Evolutionary conservation across 2,329 filamentous ascomycete genomes (phyloP).

Genomic region (Sordariomycetes sp.): DNA sequence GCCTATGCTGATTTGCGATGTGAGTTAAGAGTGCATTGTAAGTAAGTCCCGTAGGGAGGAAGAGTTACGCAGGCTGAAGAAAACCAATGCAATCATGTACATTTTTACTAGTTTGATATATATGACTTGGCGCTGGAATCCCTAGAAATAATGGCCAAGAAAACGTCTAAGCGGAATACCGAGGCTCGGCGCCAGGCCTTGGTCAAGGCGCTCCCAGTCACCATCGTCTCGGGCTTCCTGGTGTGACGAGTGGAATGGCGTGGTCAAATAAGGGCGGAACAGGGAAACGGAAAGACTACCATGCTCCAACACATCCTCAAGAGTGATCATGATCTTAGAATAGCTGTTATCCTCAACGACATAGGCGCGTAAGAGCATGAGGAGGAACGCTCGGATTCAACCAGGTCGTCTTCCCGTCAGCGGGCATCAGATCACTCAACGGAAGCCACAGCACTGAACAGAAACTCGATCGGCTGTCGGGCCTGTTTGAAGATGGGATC

Average conservation of each 20-base stretch:
- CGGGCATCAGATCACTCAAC: too few species aligned
- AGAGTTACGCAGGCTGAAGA: too few species aligned
- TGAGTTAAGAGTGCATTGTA: too few species aligned
- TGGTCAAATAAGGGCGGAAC: neutral
- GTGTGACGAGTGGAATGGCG: constrained; percentile 17
- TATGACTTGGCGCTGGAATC: neutral
- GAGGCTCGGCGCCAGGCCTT: neutral
- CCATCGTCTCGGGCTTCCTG: constrained; percentile 49
- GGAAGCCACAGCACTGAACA: too few species aligned
- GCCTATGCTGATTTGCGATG: too few species aligned
- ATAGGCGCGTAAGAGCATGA: constrained; percentile 41
- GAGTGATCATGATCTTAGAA: constrained; percentile 54
- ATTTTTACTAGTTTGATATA: neutral
- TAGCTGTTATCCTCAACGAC: constrained; percentile 66
- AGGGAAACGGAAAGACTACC: constrained; percentile 64
- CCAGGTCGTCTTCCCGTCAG: too few species aligned
- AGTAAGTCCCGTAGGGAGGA: too few species aligned
- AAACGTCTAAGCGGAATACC: neutral
- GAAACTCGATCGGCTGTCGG: too few species aligned
- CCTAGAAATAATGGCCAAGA: neutral
- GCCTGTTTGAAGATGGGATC: too few species aligned
- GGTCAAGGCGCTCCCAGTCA: constrained; percentile 38
- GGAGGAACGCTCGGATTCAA: too few species aligned
- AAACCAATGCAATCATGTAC: neutral
- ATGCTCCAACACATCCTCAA: constrained; percentile 58